Percentiles rank a stretch among this genome's conserved stretches.
Evolutionary conservation across 306 rosid genomes (phyloP).

Genomic region (Myrica gale): DNA sequence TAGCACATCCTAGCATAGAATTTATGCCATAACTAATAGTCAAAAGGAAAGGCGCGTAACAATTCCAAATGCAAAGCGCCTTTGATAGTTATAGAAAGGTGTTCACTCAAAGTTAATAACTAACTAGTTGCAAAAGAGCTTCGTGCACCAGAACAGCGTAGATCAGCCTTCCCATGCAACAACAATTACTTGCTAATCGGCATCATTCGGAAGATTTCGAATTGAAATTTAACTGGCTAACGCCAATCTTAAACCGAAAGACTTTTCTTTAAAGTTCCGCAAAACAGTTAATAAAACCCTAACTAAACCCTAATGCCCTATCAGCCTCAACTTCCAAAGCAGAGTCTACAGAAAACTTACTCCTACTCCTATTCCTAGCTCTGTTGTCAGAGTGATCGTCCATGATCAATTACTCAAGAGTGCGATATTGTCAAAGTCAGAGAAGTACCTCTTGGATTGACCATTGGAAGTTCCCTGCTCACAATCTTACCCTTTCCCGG

Average conservation of each 20-base stretch:
- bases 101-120: neutral
- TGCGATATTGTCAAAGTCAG: neutral
- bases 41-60: neutral
- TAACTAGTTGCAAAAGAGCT: too few relatives aligned
- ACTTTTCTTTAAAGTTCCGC: neutral
- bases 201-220: too few relatives aligned
- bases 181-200: too few relatives aligned
- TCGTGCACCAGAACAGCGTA: too few relatives aligned
- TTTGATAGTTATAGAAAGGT: neutral
- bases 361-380: neutral
- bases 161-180: too few relatives aligned
- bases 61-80: neutral
- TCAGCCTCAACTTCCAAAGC: neutral
- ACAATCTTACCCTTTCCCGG: neutral
- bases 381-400: neutral
- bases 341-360: neutral
- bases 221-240: too few relatives aligned
- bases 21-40: neutral
- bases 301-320: neutral
- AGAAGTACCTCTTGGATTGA: neutral
- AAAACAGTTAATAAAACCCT: neutral
- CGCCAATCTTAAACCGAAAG: neutral
- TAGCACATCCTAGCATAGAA: neutral
- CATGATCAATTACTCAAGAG: neutral
- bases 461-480: neutral